Evolutionary conservation across 768 basidiomycete genomes (phyloP), one percentile per base, ranked within the genome.

Genomic region (Amanita pseudoporphyria): DNA sequence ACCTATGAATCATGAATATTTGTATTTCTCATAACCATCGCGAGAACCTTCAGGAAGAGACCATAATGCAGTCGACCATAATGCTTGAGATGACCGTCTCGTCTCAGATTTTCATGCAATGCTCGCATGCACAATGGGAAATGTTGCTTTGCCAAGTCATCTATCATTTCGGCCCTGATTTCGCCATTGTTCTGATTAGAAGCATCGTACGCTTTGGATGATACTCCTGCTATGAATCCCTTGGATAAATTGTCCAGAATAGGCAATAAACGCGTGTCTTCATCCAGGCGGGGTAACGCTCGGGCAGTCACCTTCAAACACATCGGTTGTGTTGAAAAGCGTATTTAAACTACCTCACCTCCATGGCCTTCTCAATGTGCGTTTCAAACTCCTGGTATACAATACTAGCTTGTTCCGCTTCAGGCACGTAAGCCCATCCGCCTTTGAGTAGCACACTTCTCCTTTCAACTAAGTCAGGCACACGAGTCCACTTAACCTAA

Each of bases 81-180:
- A 63, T 99, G 93, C 62, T 94, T 95, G 56, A 99, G 69, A 62
- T 97, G 95, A 44, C 80, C 77, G 62, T 91, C 87, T 55, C 76
- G 69, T 53, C 77, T 73, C 51, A 97, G 67, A 46, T 71, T 79
- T 47, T 87, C 87, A 60, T 97, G 93, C 46, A 96, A 67, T 56
- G 83, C 84, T 44, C 90, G 82, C 93, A 96, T 96, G 63, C 96
- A 99, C 56, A 91, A 70, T 1, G 96, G 96, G 77, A 91, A 98
- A 62, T 97, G 91, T 63, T 84, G 85, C 57, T 69, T 72, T 0
- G 93, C 81, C 24, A 98, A 68, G 28, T 84, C 84, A 58, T 96
- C 88, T 1, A 99, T 73, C 93, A 95, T 94, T 46, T 96, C 95
- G 1, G 94, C 94, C 52, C 79, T 93, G 56, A 98, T 81, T 39